Evolutionary conservation across 768 basidiomycete species (phyloP).

Genomic region (Mycena filopes): DNA sequence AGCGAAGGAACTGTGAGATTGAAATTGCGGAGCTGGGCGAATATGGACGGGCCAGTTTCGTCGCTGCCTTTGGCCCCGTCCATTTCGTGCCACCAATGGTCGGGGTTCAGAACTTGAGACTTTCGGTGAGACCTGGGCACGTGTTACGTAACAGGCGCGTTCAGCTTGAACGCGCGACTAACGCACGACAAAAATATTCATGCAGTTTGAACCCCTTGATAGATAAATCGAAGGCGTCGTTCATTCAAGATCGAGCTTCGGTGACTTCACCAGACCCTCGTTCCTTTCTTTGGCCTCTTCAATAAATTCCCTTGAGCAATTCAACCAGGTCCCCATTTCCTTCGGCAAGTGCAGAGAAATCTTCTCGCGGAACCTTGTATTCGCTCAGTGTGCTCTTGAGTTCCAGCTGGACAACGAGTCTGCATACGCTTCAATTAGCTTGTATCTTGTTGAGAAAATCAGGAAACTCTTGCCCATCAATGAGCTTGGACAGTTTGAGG

Average conservation of each 20-base stretch:
- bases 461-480: conserved; percentile 63
- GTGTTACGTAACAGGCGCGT: too few species aligned
- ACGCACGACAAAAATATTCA: too few species aligned
- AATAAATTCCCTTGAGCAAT: conserved; percentile 61
- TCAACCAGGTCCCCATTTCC: conserved; percentile 56
- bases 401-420: conserved; percentile 70
- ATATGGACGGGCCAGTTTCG: conserved; percentile 9
- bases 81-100: not conserved
- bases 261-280: too few species aligned
- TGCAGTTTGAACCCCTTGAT: too few species aligned
- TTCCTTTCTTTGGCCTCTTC: too few species aligned
- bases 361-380: conserved; percentile 71
- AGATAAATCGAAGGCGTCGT: too few species aligned
- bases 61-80: conserved; percentile 6
- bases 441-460: not conserved
- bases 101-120: too few species aligned
- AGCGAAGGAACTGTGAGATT: conserved; percentile 1
- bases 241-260: too few species aligned
- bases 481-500: conserved; percentile 60
- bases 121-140: too few species aligned
- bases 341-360: conserved; percentile 65
- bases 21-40: conserved; percentile 23
- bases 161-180: too few species aligned
- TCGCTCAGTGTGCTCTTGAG: conserved; percentile 66
- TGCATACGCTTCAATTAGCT: conserved; percentile 36